Percentiles rank a stretch among this genome's conserved stretches.
phyloP scores from a whole-genome alignment of 192 early-diverging fungal species.

The Mortierella antarctica region DNA sequence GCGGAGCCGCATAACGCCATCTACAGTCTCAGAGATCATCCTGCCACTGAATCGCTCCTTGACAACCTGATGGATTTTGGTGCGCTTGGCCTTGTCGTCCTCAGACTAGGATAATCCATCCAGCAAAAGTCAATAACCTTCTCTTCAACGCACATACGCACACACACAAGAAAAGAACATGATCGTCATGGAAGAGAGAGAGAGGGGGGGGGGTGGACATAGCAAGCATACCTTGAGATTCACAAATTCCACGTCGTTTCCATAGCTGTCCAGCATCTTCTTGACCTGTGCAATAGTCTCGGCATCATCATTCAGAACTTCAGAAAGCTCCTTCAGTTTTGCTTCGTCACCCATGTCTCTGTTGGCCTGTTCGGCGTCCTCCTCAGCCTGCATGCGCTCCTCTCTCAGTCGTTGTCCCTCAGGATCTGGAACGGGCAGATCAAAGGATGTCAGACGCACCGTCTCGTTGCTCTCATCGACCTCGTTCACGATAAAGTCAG shows the following conservation, averaged over 20 bases:
- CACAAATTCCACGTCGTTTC: conserved; percentile 43
- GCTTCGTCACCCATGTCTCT: conserved; percentile 30
- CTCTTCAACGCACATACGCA: too few relatives aligned
- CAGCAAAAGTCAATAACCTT: too few relatives aligned
- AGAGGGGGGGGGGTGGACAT: too few relatives aligned
- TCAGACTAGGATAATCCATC: conserved; percentile 28
- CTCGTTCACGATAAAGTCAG: conserved; percentile 96
- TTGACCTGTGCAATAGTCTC: conserved; percentile 37
- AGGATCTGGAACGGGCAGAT: conserved; percentile 17
- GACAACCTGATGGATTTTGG: conserved; percentile 63
- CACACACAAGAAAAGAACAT: too few relatives aligned
- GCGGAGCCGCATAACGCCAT: conserved; percentile 57
- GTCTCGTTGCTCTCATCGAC: conserved; percentile 77
- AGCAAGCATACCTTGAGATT: conserved; percentile 32
- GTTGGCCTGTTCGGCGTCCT: conserved; percentile 27
- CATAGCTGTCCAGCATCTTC: conserved; percentile 51
- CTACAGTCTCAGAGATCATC: conserved; percentile 60
- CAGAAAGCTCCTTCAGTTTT: conserved; percentile 28
- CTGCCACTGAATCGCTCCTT: conserved; percentile 59
- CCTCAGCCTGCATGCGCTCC: conserved; percentile 31
- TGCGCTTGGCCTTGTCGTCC: conserved; percentile 64
- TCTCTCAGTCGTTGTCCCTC: conserved; percentile 10
- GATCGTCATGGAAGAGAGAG: too few relatives aligned
- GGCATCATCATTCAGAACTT: conserved; percentile 13
- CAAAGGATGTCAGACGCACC: conserved; percentile 68